Evolutionary conservation across 192 early-diverging fungal genomes (phyloP).

Genomic region (Umbelopsis ramanniana): DNA sequence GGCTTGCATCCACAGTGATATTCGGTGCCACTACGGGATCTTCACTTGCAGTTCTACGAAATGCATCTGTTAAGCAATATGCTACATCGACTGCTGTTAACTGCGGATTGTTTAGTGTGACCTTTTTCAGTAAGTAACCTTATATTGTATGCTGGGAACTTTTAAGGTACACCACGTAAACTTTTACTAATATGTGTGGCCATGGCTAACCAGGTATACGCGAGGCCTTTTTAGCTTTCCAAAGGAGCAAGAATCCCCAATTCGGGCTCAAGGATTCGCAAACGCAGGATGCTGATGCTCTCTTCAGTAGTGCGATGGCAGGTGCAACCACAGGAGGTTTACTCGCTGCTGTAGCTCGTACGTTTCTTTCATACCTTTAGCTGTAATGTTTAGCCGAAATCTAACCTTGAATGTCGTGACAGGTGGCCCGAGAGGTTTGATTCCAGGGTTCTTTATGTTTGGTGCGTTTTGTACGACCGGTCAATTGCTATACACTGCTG

Average conservation of each 20-base stretch:
- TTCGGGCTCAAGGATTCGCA: conserved; percentile 61
- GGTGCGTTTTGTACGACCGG: conserved; percentile 51
- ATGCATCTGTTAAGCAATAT: conserved; percentile 48
- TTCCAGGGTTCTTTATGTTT: conserved; percentile 63
- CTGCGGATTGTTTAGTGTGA: conserved; percentile 52
- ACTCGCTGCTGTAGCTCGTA: conserved; percentile 53
- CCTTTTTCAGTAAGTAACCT: conserved; percentile 51
- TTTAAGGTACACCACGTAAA: not conserved
- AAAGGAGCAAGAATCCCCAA: conserved; percentile 51
- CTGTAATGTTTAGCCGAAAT: not conserved
- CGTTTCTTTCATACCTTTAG: not conserved
- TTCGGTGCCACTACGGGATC: conserved; percentile 49
- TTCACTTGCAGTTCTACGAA: conserved; percentile 46
- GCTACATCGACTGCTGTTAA: conserved; percentile 52
- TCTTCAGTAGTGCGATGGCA: conserved; percentile 64
- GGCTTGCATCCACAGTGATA: conserved; percentile 27
- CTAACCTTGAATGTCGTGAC: not conserved
- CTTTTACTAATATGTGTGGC: not conserved
- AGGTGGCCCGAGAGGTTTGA: conserved; percentile 56
- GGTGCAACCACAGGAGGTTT: conserved; percentile 64
- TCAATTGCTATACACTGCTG: conserved; percentile 47
- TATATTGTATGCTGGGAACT: not conserved
- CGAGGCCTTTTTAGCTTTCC: conserved; percentile 64
- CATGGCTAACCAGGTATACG: conserved; percentile 47
- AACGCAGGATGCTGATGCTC: conserved; percentile 62